Base-by-base conservation (phyloP, 78 protist genomes). In the Monosiga brevicollis region DNA sequence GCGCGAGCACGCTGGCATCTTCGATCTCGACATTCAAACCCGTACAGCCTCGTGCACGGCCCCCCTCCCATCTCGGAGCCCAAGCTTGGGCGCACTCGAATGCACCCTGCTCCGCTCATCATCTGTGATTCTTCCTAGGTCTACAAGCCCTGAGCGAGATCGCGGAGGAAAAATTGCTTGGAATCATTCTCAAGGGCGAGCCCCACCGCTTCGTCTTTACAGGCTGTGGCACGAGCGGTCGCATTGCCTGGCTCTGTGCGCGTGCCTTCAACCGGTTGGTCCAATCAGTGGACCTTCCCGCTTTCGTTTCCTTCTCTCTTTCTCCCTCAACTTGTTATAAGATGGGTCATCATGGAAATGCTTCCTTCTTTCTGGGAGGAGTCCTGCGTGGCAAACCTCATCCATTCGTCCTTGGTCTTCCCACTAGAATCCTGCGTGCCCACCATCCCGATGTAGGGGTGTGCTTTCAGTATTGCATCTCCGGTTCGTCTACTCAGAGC, bases 171-270 rank as follows among this genome's bases (percentile, higher is more conserved):
- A 6, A 15, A 6, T 49, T 49, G 62, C 62, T 49, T 49, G 62
- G 15, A 6, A 49, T 20, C 62, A 49, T 49, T 15, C 29, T 49
- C 62, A 49, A 49, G 62, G 62, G 41, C 40, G 78, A n/a, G 41
- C 2, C 32, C 24, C 35, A 25, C 72, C 22, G 35, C 42, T 39
- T 86, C 35, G 78, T 86, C 42, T 70, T 86, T 23, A 26, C 54
- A 29, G 88, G 88, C 29, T 41, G 79, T 32, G 93, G 93, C 23
- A 94, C 96, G 39, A 85, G 91, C 80, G 96, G 96, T 0, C 80
- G 96, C 39, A 70, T 94, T 15, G 94, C 94, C 2, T 81, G 34
- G 79, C 78, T 94, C 49, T 37, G 80, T 25, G 43, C 93, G 9
- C 41, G 85, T 3, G 24, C 83, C 29, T 86, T 74, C 84, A 86